Conservation (phyloP, 2,329 filamentous ascomycete genomes). For the Sclerotinia subarctica region DNA sequence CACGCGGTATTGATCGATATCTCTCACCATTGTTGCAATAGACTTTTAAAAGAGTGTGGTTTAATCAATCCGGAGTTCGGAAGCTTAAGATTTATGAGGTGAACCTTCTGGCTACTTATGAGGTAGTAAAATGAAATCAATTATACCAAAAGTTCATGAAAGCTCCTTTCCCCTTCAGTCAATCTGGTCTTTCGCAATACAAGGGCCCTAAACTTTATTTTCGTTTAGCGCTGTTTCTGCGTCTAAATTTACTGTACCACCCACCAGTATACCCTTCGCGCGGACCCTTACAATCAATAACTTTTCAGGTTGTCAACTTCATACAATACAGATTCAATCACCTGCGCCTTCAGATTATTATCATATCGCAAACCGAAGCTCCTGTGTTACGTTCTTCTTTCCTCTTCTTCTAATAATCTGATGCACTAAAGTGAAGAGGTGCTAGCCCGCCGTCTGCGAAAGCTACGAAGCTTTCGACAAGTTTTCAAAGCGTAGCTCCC, state of each 20-base stretch:
- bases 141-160: conserved; percentile 1
- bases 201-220: conserved; percentile 21
- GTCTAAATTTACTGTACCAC: conserved; percentile 7
- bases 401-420: neutral
- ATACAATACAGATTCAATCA: neutral
- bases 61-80: conserved; percentile 22
- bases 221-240: conserved; percentile 19
- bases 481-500: neutral
- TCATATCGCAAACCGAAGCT: neutral
- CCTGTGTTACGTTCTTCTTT: neutral
- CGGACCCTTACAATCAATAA: neutral
- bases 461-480: neutral
- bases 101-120: neutral
- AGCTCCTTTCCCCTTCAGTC: conserved; percentile 9
- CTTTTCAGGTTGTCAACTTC: neutral
- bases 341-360: neutral
- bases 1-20: neutral
- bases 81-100: neutral
- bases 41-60: conserved; percentile 34
- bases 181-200: conserved; percentile 20
- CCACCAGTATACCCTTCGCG: neutral
- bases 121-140: neutral
- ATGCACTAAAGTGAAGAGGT: neutral
- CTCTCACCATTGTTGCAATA: conserved; percentile 38
- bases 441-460: neutral